phyloP scores from a whole-genome alignment of 352 stramenopile genomes.

The Phytopythium vexans region DNA sequence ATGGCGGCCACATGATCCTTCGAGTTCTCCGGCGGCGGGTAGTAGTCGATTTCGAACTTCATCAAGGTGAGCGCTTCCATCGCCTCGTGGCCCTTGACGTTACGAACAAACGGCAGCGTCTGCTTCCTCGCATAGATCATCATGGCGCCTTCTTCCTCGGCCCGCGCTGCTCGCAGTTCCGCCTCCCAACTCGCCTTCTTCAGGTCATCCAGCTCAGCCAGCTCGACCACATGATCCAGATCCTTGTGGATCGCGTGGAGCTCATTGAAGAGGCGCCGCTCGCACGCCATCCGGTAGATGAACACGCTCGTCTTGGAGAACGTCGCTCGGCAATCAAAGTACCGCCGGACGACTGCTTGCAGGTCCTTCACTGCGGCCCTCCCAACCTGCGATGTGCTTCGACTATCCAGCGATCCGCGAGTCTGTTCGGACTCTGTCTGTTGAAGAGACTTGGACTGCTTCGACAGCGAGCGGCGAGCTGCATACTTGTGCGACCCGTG shows the following conservation, averaged over 20 bases:
- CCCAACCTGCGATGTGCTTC: no score
- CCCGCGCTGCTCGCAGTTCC: slow-evolving; percentile 5
- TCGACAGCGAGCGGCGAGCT: no score
- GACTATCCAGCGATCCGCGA: no score
- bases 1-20: slow-evolving; percentile 22
- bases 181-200: slow-evolving; percentile 6
- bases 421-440: no score
- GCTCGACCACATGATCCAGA: slow-evolving; percentile 8
- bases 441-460: no score
- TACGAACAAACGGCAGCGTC: slow-evolving; percentile 21
- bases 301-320: slow-evolving; percentile 15
- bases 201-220: slow-evolving; percentile 1
- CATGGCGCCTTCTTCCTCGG: slow-evolving; percentile 12
- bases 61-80: slow-evolving; percentile 31
- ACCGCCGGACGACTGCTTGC: no score
- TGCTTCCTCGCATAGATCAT: slow-evolving; percentile 13
- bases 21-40: slow-evolving; percentile 15
- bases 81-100: slow-evolving; percentile 21
- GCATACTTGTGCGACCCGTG: no score
- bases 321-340: background rate
- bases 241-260: slow-evolving; percentile 2
- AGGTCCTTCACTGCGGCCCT: no score
- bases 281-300: slow-evolving; percentile 20
- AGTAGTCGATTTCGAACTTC: slow-evolving; percentile 33
- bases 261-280: slow-evolving; percentile 18